Evolutionary conservation across 2,329 filamentous ascomycete species (phyloP).

Genomic region (Talaromyces sp.): DNA sequence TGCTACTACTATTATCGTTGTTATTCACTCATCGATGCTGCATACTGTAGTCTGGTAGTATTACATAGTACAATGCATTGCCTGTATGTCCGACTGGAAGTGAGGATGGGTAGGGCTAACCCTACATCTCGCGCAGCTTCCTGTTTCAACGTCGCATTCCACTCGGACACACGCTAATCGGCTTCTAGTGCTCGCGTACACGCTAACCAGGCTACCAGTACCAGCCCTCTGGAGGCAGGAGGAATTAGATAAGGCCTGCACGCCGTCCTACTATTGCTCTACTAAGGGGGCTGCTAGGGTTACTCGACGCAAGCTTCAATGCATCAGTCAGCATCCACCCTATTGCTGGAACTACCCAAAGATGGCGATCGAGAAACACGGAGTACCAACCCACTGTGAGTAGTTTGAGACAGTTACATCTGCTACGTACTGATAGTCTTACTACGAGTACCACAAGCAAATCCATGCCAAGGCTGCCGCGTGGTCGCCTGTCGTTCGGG

Average conservation of each 20-base stretch:
- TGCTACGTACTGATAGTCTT: background rate
- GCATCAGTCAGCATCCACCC: background rate
- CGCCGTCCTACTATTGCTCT: background rate
- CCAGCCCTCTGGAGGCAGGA: background rate
- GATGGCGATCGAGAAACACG: background rate
- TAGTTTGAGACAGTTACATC: conserved; percentile 16
- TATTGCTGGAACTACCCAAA: background rate
- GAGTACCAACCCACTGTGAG: background rate
- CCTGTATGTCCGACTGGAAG: background rate
- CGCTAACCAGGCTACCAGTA: background rate
- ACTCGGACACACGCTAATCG: background rate
- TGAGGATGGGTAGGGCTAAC: background rate
- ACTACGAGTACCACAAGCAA: background rate
- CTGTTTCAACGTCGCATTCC: background rate
- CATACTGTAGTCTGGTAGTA: too few relatives aligned
- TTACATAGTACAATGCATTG: background rate
- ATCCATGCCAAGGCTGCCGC: conserved; percentile 4
- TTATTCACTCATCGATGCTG: too few relatives aligned
- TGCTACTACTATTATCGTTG: too few relatives aligned
- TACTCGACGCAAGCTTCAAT: background rate
- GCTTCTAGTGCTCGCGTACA: too few relatives aligned
- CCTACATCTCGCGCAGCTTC: background rate
- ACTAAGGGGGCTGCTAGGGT: background rate
- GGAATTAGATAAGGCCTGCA: background rate
- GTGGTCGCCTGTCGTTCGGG: background rate